These are phyloP conservation scores for Pichia cephalocereana DNA, from an alignment of 805 yeast genomes.

Conservation along the genomic window DNA sequence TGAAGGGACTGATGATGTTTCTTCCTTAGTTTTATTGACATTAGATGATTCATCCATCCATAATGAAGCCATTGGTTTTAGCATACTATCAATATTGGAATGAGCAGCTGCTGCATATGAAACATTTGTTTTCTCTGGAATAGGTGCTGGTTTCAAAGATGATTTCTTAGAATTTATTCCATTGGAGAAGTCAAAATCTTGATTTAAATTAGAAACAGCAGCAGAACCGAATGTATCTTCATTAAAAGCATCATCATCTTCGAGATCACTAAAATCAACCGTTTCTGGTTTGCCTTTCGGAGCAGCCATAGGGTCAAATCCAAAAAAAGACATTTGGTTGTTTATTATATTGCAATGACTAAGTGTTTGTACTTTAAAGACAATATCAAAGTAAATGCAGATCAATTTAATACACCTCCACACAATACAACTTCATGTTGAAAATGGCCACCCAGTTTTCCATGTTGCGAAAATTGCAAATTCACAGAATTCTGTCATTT, in stretches of 20 bases:
- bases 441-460: too few species aligned
- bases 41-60: slow-evolving; percentile 38
- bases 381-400: too few species aligned
- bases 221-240: slow-evolving; percentile 69
- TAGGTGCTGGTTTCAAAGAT: slow-evolving; percentile 13
- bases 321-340: slow-evolving; percentile 53
- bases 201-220: slow-evolving; percentile 31
- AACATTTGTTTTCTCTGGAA: slow-evolving; percentile 22
- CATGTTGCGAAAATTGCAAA: too few species aligned
- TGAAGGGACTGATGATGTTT: slow-evolving; percentile 40
- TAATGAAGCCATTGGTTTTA: slow-evolving; percentile 65
- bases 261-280: slow-evolving; percentile 75
- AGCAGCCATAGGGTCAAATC: slow-evolving; percentile 44
- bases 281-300: slow-evolving; percentile 13
- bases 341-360: too few species aligned
- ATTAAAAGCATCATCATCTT: slow-evolving; percentile 71
- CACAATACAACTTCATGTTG: too few species aligned
- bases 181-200: slow-evolving; percentile 58
- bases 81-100: slow-evolving; percentile 28
- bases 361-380: too few species aligned
- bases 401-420: too few species aligned
- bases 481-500: too few species aligned
- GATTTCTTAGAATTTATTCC: slow-evolving; percentile 2
- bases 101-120: slow-evolving; percentile 38
- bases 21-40: not conserved